A percentile compares a stretch with the other conserved stretches of the same genome.
These are phyloP conservation scores for Plantago elongata DNA, from an alignment of 257 asterid genomes.

Conservation along the genomic window DNA sequence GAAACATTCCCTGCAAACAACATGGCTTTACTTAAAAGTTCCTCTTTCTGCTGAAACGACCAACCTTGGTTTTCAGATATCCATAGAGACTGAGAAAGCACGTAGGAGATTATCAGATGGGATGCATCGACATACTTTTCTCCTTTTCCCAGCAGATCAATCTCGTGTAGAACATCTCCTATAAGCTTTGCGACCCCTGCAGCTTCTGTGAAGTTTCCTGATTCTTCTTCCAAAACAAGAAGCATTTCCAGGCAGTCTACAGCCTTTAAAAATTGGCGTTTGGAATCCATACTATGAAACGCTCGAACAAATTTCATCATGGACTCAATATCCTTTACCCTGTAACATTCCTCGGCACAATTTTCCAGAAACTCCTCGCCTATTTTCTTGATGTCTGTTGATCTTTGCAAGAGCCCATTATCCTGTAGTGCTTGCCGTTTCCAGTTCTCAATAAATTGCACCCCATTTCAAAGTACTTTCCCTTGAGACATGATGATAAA, in stretches of 20 bases:
- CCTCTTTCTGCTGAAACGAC: conserved; percentile 33
- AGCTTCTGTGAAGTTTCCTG: conserved; percentile 45
- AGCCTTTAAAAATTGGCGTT: conserved; percentile 42
- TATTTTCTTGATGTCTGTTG: conserved; percentile 26
- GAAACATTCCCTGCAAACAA: conserved; percentile 29
- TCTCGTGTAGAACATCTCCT: conserved; percentile 39
- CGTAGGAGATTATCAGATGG: conserved; percentile 28
- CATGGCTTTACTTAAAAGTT: conserved; percentile 30
- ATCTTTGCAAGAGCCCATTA: not conserved
- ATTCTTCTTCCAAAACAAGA: conserved; percentile 43
- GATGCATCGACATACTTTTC: conserved; percentile 25
- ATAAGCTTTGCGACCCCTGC: conserved; percentile 34
- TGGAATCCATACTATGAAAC: conserved; percentile 34
- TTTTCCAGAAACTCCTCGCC: conserved; percentile 42
- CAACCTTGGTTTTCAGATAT: conserved; percentile 35
- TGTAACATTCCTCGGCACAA: conserved; percentile 32
- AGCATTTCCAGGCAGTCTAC: conserved; percentile 42
- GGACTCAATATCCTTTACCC: conserved; percentile 27
- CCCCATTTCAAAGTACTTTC: conserved; percentile 39
- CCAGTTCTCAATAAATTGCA: conserved; percentile 48
- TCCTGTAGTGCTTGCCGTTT: conserved; percentile 25
- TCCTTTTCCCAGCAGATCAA: conserved; percentile 33
- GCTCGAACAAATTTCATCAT: conserved; percentile 46
- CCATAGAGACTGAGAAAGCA: conserved; percentile 44
- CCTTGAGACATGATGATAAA: conserved; percentile 40